A percentile compares a stretch with the other conserved stretches of the same genome.
Evolutionary conservation across 2,329 filamentous ascomycete species (phyloP).

Genomic region (Hypoxylon sp.): DNA sequence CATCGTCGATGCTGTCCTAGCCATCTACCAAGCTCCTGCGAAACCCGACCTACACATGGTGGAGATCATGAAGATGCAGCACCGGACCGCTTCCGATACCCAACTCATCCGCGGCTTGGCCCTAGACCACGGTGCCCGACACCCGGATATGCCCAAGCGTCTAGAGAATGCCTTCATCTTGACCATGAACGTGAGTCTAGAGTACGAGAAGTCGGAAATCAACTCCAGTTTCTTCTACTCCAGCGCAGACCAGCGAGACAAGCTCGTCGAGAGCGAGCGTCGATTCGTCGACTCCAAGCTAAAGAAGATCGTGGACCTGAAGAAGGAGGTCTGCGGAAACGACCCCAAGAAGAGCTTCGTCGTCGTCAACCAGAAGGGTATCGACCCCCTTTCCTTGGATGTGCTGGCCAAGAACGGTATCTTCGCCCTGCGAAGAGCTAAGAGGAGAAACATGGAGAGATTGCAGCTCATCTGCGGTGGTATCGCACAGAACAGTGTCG

Average conservation of each 20-base stretch:
- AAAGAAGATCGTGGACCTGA: conserved; percentile 96
- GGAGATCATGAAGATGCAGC: conserved; percentile 99
- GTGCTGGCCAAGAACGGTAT: conserved; percentile 98
- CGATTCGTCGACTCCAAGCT: conserved; percentile 96
- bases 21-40: conserved; percentile 86
- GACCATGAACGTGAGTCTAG: conserved; percentile 93
- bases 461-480: conserved; percentile 95
- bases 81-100: conserved; percentile 93
- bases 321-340: conserved; percentile 95
- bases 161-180: conserved; percentile 96
- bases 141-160: conserved; percentile 97
- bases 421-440: conserved; percentile 89
- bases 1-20: conserved; percentile 94
- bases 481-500: conserved; percentile 91
- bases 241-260: conserved; percentile 94
- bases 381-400: conserved; percentile 94
- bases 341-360: conserved; percentile 96
- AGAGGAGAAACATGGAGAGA: conserved; percentile 99
- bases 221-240: conserved; percentile 99
- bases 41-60: conserved; percentile 99
- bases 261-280: conserved; percentile 96
- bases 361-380: conserved; percentile 99
- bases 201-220: conserved; percentile 99
- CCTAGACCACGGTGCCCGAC: conserved; percentile 92
- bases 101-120: conserved; percentile 93